Percentiles rank a stretch among this genome's conserved stretches.
These are phyloP conservation scores for Jatropha curcas DNA, from an alignment of 345 rosid genomes.

Conservation along the genomic window DNA sequence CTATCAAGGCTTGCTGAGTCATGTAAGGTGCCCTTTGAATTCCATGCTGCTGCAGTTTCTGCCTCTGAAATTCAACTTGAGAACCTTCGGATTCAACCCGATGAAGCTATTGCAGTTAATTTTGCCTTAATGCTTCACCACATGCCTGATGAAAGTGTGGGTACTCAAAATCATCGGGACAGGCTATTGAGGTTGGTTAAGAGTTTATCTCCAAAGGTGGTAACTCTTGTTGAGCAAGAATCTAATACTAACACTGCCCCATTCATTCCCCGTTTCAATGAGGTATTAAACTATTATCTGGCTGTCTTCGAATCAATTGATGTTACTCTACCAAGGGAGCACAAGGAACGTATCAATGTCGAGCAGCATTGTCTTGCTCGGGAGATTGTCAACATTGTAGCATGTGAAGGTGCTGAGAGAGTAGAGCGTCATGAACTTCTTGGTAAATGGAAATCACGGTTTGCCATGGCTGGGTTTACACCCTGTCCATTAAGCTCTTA, in stretches of 20 bases:
- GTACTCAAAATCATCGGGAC: slow-evolving; percentile 81
- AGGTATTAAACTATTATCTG: slow-evolving; percentile 64
- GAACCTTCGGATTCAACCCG: slow-evolving; percentile 58
- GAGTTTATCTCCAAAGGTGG: slow-evolving; percentile 76
- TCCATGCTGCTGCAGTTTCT: slow-evolving; percentile 55
- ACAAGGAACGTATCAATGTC: slow-evolving; percentile 76
- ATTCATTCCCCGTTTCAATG: slow-evolving; percentile 67
- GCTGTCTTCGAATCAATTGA: slow-evolving; percentile 86
- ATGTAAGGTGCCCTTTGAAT: slow-evolving; percentile 82
- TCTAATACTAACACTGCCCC: slow-evolving; percentile 86
- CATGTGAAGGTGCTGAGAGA: slow-evolving; percentile 90
- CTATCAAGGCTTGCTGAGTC: slow-evolving; percentile 66
- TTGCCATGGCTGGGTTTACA: slow-evolving; percentile 83
- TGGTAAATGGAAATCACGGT: slow-evolving; percentile 83
- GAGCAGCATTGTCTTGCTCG: slow-evolving; percentile 98
- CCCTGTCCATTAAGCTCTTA: slow-evolving; percentile 67
- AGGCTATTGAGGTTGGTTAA: slow-evolving; percentile 71
- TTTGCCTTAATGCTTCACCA: slow-evolving; percentile 84
- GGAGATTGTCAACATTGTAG: slow-evolving; percentile 86
- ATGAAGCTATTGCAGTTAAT: slow-evolving; percentile 83
- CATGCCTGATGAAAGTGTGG: slow-evolving; percentile 92
- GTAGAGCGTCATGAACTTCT: slow-evolving; percentile 85
- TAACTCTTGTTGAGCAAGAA: slow-evolving; percentile 89
- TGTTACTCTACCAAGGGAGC: slow-evolving; percentile 65
- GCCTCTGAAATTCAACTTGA: slow-evolving; percentile 63